Percentiles rank a stretch among this genome's conserved stretches.
Conservation (phyloP, 768 basidiomycete species). For the Tubosaeta sp. region DNA sequence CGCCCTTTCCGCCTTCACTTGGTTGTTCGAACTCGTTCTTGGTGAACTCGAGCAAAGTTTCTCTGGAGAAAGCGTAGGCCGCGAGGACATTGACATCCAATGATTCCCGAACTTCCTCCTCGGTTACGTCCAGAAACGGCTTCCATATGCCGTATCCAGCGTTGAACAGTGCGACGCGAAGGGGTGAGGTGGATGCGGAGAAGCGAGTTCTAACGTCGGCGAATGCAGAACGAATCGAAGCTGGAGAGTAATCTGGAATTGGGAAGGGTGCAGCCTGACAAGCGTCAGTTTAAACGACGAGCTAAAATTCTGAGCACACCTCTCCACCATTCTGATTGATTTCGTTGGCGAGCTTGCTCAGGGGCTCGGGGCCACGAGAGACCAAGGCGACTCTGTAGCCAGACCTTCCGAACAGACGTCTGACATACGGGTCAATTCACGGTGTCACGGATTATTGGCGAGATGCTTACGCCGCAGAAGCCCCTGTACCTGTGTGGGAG, state of each 20-base stretch:
- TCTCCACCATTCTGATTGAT: slow-evolving; percentile 57
- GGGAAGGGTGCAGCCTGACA: slow-evolving; percentile 55
- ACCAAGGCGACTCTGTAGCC: slow-evolving; percentile 68
- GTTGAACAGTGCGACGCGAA: slow-evolving; percentile 66
- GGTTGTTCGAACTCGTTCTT: slow-evolving; percentile 43
- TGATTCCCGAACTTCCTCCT: slow-evolving; percentile 49
- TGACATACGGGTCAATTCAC: slow-evolving; percentile 20
- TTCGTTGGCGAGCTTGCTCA: slow-evolving; percentile 51
- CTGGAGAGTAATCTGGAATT: slow-evolving; percentile 45
- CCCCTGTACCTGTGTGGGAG: slow-evolving; percentile 48
- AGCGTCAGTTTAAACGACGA: not conserved
- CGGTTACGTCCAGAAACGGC: slow-evolving; percentile 60
- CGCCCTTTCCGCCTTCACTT: slow-evolving; percentile 34
- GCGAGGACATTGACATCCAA: slow-evolving; percentile 52
- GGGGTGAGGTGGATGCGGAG: slow-evolving; percentile 43
- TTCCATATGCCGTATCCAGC: slow-evolving; percentile 56
- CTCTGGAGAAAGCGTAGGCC: slow-evolving; percentile 61
- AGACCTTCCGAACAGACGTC: slow-evolving; percentile 55
- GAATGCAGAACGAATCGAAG: slow-evolving; percentile 50
- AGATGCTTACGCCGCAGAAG: slow-evolving; percentile 48
- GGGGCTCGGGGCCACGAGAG: slow-evolving; percentile 49
- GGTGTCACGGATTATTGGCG: not conserved
- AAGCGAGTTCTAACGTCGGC: slow-evolving; percentile 41
- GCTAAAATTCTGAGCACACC: slow-evolving; percentile 30
- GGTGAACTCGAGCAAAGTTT: slow-evolving; percentile 57